Base-by-base conservation (phyloP, 2,329 filamentous ascomycete species). In the Neofusicoccum sp. region DNA sequence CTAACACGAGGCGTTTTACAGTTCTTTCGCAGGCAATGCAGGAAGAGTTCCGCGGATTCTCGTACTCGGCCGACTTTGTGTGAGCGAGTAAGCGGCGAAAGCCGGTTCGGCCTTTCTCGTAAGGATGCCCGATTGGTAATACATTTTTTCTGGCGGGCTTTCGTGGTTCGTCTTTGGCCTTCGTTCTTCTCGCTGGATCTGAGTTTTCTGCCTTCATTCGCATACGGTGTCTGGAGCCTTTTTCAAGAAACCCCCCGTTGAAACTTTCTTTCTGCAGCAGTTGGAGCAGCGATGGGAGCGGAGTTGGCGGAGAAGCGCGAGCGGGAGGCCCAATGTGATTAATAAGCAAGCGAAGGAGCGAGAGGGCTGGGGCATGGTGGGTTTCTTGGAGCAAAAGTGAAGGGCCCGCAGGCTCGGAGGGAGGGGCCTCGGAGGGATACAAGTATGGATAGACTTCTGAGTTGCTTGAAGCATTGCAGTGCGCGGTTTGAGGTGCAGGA, bases 41-140 rank as follows among this genome's bases (percentile, higher is more conserved):
- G 81, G 95, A 99, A 81, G 93, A 99, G 77, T 99, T 99, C 89
- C 88, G 95, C 64, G 95, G 95, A 68, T 99, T 99, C 83, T 98
- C 94, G 31, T 99, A 99, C 80, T 95, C 92, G 59, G 91, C 92
- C 65, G 93, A 97, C 77, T 96, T 96, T 79, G 89, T 90, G 59
- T 77, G 71, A 71, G 52, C 33, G 47, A 8, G 34, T 43, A 6
- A 37, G 37, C 31, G 48, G 45, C 29, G 45, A 48, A 9, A 14
- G 28, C 22, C 45, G n/a, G 14, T 48, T 49, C 47, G 34, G 47
- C 47, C 16, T 49, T 47, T 47, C 44, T 8, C 3, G 28, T n/a
- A 14, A 29, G 29, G 47, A 39, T 29, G n/a, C 28, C 31, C 56
- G 14, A 47, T 59, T 59, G 56, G 56, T 59, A 59, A 48, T 59